Base-by-base conservation (phyloP, 2,329 filamentous ascomycete genomes). In the Fusarium acutatum region DNA sequence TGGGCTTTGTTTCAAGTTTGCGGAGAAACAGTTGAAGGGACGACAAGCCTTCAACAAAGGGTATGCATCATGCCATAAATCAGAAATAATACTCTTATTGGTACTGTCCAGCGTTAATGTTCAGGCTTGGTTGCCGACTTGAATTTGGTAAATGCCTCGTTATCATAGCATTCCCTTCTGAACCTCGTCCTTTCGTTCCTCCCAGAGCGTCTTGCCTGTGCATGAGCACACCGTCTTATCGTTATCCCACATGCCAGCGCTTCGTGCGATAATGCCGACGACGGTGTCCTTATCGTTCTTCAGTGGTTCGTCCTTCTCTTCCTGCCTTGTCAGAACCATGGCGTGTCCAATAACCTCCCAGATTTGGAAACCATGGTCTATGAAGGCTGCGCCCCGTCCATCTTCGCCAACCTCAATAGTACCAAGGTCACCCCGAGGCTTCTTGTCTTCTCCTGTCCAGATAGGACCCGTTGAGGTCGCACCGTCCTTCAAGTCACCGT, bases 171-270 rank as follows among this genome's bases (percentile, higher is more conserved):
- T 98, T 6, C 96, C 96, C 84, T 94, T 95, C 75, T 89, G 88
- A 46, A 95, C 91, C 84, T 97, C 94, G 79, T 98, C 95, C 83
- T 92, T 92, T 77, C 96, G 90, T 87, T 99, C 96, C 83, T 99
- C 93, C 96, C 96, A 99, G 17, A 99, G 90, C 64, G 95, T 98
- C 90, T 98, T 98, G 8, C 96, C 96, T 41, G 95, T 97, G 83
- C 96, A 99, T 53, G 95, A 97, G 82, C 96, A 99, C 11, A 99
- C 96, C 50, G 94, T 97, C 88, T 98, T 99, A 81, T 98, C 94
- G 78, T 99, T 97, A 82, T 98, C 96, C 96, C 96, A 99, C 70
- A 97, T 93, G n/a, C 96, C 96, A 22, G 96, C 96, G 82, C 95
- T 98, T 80, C 96, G 88, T 54, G 96, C 96, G 83, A 99, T 94